Conservation (phyloP, 306 rosid genomes). For the Leucaena leucocephala region DNA sequence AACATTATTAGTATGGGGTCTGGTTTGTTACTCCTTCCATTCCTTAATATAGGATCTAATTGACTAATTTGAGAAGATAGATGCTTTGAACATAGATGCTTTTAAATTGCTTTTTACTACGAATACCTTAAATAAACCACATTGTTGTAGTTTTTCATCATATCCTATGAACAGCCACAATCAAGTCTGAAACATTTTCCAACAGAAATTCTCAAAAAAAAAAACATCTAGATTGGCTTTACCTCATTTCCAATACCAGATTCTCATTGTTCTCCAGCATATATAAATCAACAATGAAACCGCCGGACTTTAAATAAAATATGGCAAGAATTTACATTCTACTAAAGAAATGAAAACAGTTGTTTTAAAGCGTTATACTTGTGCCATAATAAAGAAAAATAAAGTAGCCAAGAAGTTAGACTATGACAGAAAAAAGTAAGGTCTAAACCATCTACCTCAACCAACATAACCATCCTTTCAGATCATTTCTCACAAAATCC, state of each 20-base stretch:
- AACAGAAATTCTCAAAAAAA: background rate
- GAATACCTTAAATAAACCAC: too few species aligned
- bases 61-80: too few species aligned
- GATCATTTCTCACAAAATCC: conserved; percentile 90
- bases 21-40: too few species aligned
- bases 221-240: background rate
- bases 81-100: too few species aligned
- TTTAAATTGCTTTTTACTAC: too few species aligned
- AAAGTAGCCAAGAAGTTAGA: background rate
- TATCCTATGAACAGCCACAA: too few species aligned
- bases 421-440: conserved; percentile 13
- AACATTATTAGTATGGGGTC: background rate
- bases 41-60: too few species aligned
- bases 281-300: background rate
- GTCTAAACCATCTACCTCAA: conserved; percentile 61
- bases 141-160: too few species aligned
- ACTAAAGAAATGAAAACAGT: background rate
- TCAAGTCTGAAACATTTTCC: too few species aligned
- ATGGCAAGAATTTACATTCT: conserved; percentile 9
- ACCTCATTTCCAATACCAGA: background rate
- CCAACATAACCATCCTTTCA: conserved; percentile 86
- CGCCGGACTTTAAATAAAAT: background rate
- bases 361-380: background rate
- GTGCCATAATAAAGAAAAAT: background rate
- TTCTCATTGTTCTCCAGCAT: conserved; percentile 1